Evolutionary conservation across 2,329 filamentous ascomycete species (phyloP).

Genomic region (Alternaria consortialis): DNA sequence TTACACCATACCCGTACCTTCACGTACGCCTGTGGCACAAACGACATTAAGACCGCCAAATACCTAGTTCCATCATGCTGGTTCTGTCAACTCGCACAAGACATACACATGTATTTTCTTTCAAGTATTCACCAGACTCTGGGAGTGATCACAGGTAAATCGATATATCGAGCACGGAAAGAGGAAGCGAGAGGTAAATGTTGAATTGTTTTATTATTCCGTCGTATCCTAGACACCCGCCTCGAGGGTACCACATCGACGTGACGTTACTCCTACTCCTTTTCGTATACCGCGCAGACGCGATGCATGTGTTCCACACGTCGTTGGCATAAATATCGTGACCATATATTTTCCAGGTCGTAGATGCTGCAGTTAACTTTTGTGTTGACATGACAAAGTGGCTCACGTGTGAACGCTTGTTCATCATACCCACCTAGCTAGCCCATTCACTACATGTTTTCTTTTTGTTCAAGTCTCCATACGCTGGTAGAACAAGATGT

Average conservation of each 20-base stretch:
- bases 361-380: constrained; percentile 4
- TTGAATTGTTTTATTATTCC: constrained; percentile 11
- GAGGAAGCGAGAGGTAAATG: not conserved
- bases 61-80: not conserved
- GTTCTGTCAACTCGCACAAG: not conserved
- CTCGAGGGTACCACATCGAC: constrained; percentile 24
- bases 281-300: constrained; percentile 6
- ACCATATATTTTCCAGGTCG: constrained; percentile 11
- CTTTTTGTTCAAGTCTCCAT: constrained; percentile 55
- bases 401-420: not conserved
- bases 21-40: too few relatives aligned
- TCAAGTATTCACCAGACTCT: not conserved
- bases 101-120: not conserved
- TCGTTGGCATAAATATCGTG: not conserved
- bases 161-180: not conserved
- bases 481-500: constrained; percentile 93
- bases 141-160: not conserved
- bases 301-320: constrained; percentile 1
- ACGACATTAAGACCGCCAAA: too few relatives aligned
- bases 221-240: constrained; percentile 25
- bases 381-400: constrained; percentile 13
- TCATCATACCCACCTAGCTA: constrained; percentile 8
- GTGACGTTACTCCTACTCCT: constrained; percentile 12
- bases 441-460: constrained; percentile 1
- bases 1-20: too few relatives aligned